Base-by-base conservation (phyloP, 2,329 filamentous ascomycete genomes). In the Clarireedia homoeocarpa region DNA sequence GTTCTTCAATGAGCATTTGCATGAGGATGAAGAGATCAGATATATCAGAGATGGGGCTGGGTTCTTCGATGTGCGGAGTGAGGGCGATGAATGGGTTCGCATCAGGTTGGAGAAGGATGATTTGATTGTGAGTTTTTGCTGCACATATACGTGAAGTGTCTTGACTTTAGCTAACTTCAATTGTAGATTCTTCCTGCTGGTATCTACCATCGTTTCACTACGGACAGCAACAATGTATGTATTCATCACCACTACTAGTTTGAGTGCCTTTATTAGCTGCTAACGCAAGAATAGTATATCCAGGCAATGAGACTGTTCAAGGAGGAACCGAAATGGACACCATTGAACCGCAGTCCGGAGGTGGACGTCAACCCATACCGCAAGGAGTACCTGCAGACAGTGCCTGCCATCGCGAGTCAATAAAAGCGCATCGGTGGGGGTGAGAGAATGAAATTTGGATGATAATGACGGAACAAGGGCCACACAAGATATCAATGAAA, bases 241-340 rank as follows among this genome's bases (percentile, higher is more conserved):
- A 30, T 44, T 45, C 47, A 49, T 24, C 30, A 34, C 5, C 30
- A 12, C 30, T 12, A 34, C 5, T 24, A 39, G 20, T 20, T 20
- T 23, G 34, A 10, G 14, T 12, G 26, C 1, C 4, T 61, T 34
- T 7, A 14, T 30, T 17, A 24, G 20, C 10, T 49, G 48, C 26
- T 48, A 24, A 51, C 45, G 6, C 14, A 34, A 42, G 26, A 53
- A 48, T 64, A 96, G 91, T 96, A 92, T 69, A 89, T 96, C 63
- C 89, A 95, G 69, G 94, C 94, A 14, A 92, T 97, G 89, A 82
- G 94, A 56, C 78, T 99, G 51, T 99, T 97, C 81, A 91, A 97
- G 75, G 94, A 97, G 62, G 91, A 97, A 73, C 94, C 94, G 36
- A 96, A 97, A 74, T 99, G 94, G 94, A 97, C 91, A 38, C 88